Percentiles rank a stretch among this genome's conserved stretches.
Conservation (phyloP, 306 rosid genomes). For the Pueraria montana region DNA sequence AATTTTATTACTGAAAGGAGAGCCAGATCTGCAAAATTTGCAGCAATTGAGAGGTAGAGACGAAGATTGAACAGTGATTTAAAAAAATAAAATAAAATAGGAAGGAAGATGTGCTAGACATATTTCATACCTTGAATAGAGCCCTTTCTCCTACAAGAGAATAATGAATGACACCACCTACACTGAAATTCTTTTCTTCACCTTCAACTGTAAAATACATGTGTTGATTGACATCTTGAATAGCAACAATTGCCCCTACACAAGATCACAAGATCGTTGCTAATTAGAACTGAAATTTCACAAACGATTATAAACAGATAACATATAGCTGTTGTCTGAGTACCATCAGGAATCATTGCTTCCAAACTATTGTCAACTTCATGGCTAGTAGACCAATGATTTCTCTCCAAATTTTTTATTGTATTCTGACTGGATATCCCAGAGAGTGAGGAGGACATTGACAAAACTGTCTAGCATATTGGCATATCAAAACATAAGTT, state of each 20-base stretch:
- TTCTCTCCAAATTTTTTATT: conserved; percentile 48
- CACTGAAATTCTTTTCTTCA: conserved; percentile 61
- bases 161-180: conserved; percentile 82
- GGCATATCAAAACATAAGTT: conserved; percentile 44
- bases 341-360: conserved; percentile 85
- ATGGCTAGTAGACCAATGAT: conserved; percentile 53
- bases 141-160: conserved; percentile 94
- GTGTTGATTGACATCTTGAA: conserved; percentile 88
- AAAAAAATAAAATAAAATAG: neutral
- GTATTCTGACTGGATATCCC: conserved; percentile 54
- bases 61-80: neutral
- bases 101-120: conserved; percentile 14
- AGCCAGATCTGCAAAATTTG: conserved; percentile 21
- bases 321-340: conserved; percentile 32
- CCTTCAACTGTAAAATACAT: conserved; percentile 89
- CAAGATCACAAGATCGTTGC: conserved; percentile 48
- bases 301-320: conserved; percentile 42
- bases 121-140: conserved; percentile 83
- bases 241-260: conserved; percentile 92
- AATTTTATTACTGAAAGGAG: neutral
- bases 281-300: conserved; percentile 52
- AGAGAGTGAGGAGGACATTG: conserved; percentile 71
- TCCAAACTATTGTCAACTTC: conserved; percentile 61
- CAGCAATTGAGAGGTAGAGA: conserved; percentile 32
- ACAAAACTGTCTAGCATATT: conserved; percentile 75